Evolutionary conservation across 139 green algal species (phyloP), one percentile per base, ranked within the genome.

Genomic region (Chara braunii): DNA sequence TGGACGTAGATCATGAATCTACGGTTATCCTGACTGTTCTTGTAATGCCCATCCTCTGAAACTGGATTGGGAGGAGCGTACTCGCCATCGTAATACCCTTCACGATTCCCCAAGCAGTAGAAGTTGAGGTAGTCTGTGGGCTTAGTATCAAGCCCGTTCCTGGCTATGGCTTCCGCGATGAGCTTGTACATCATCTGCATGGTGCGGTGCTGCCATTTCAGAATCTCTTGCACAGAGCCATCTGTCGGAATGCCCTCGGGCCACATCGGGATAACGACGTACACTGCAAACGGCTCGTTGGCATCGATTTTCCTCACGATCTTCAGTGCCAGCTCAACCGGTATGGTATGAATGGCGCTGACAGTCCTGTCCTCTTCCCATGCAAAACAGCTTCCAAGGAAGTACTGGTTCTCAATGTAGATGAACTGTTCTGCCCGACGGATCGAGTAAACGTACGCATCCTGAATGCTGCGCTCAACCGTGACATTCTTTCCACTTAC

Each of bases 1-100:
- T 86, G 81, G 40, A 85, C 75, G 57, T 86, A 85, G 56, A 86
- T 74, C 70, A 82, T 78, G 55, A 84, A 82, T 22, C 81, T 64
- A 5, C 75, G 56, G 5, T 22, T 30, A 3, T 30, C 12, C 40
- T 74, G 37, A n/a, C n/a, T n/a, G n/a, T n/a, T n/a, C n/a, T n/a
- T n/a, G n/a, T n/a, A n/a, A n/a, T n/a, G n/a, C n/a, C n/a, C n/a
- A n/a, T n/a, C n/a, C n/a, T n/a, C n/a, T n/a, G n/a, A n/a, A n/a
- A n/a, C n/a, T n/a, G n/a, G n/a, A n/a, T 67, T 28, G 26, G 9
- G 5, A 9, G 57, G 34, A n/a, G 5, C 5, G 30, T 24, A 67
- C 22, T 67, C 57, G 42, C 33, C 36, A 45, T 42, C 43, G 5
- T 23, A 4, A 12, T 60, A 22, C 23, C 7, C 45, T 29, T 69